phyloP scores from a whole-genome alignment of 495 filamentous ascomycete genomes.

The Chaetomium tenue region DNA sequence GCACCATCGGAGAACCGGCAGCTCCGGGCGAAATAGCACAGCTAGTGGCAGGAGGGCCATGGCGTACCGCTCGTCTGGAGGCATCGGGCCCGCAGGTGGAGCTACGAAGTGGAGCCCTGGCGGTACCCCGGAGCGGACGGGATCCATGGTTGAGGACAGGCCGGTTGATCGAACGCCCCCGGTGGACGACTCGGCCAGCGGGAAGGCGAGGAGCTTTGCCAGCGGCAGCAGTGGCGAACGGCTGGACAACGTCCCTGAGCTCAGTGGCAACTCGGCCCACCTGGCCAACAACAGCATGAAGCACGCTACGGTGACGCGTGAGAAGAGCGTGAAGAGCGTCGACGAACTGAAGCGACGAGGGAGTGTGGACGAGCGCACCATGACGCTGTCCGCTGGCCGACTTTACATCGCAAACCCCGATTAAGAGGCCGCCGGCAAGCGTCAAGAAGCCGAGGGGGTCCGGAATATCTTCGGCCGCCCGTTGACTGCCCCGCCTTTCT shows the following conservation, averaged over 20 bases:
- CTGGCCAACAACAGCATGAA: conserved; percentile 54
- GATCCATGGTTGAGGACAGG: conserved; percentile 44
- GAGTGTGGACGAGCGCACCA: conserved; percentile 91
- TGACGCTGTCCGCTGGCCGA: conserved; percentile 73
- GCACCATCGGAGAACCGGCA: conserved; percentile 72
- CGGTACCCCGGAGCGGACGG: conserved; percentile 60
- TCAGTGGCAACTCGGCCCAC: conserved; percentile 37
- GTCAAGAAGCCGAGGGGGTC: not conserved
- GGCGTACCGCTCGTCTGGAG: conserved; percentile 52
- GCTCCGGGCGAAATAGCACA: conserved; percentile 72
- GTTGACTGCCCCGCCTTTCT: not conserved
- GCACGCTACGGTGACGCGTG: conserved; percentile 52
- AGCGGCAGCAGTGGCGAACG: conserved; percentile 57
- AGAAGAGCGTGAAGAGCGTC: conserved; percentile 59
- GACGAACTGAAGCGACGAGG: conserved; percentile 64
- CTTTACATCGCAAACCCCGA: conserved; percentile 97
- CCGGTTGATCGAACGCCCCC: conserved; percentile 30
- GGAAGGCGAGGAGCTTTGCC: conserved; percentile 46
- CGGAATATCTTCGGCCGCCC: conserved; percentile 2
- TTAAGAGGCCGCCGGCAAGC: conserved; percentile 33
- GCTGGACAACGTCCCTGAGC: conserved; percentile 50
- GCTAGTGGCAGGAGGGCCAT: conserved; percentile 64
- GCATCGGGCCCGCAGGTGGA: conserved; percentile 35
- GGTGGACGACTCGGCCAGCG: conserved; percentile 45
- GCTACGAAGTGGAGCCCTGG: conserved; percentile 63